Base-by-base conservation (phyloP, 805 yeast genomes). In the Metschnikowia anglica region DNA sequence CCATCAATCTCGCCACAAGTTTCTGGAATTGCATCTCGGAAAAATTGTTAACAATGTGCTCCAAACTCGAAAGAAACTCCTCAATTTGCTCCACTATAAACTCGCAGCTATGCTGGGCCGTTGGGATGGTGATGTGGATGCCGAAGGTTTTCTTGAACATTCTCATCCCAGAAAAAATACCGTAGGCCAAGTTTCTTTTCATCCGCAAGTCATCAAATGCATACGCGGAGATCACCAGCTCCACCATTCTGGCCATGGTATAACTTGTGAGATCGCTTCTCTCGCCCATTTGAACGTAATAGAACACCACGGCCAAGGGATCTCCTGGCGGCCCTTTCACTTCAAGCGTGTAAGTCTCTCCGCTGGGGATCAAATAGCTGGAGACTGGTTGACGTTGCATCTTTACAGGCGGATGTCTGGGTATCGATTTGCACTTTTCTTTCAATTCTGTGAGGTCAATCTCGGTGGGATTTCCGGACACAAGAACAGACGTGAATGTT, bases 121-220 rank as follows among this genome's bases (percentile, higher is more conserved):
- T 80, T 70, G 81, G 74, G 0, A 82, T 59, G 1, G 77, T 66
- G 9, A 85, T 60, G 51, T 79, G 83, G 3, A 83, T 46, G 1
- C 91, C 91, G 24, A 76, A 59, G 0, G 81, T 74, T 17, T 71
- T 67, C 41, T 80, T 65, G 21, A 78, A 58, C 0, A 74, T 52
- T 45, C 85, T 62, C 19, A 73, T 42, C 0, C 88, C 88, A 16
- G 81, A 76, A n/a, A 73, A 50, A 0, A 82, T 78, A 4, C 73
- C 68, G 55, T 85, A 85, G 0, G 88, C 90, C 41, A 85, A 58
- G 48, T 80, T 85, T 44, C 71, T 72, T 50, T 72, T 74, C 15
- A 70, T 71, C 47, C 90, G 62, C 13, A 84, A 59, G 35, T 76
- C 80, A 2, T 72, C 63, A 1, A 66, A 59, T 15, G 78, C 63